Percentiles rank a stretch among this genome's conserved stretches.
phyloP scores from a whole-genome alignment of 2,329 filamentous ascomycete genomes.

The Reticulascus tulasneorum region DNA sequence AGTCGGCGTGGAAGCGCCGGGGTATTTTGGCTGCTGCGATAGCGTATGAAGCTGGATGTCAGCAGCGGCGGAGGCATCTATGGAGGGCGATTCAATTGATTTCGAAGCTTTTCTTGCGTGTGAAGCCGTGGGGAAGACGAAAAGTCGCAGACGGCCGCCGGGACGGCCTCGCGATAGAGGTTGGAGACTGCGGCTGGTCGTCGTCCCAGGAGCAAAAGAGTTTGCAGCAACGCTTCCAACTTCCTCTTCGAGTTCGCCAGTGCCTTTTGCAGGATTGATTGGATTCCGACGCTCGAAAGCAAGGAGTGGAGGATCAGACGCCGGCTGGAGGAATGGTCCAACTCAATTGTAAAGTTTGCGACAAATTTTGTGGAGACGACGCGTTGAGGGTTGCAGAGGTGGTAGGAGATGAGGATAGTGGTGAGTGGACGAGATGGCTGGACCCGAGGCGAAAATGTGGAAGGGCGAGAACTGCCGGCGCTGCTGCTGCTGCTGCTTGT shows the following conservation, averaged over 20 bases:
- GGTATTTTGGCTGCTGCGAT: conserved; percentile 27
- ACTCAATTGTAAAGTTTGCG: conserved; percentile 10
- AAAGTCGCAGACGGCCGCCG: conserved; percentile 37
- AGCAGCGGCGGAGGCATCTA: conserved; percentile 26
- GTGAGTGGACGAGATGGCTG: neutral
- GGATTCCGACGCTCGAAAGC: neutral
- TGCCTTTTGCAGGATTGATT: conserved; percentile 7
- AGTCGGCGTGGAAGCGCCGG: conserved; percentile 18
- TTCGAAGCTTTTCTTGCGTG: conserved; percentile 24
- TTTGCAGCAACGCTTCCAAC: conserved; percentile 9
- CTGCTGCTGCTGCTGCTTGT: conserved; percentile 1
- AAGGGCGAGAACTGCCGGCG: no score
- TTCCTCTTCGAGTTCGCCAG: conserved; percentile 10
- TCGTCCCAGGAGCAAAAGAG: conserved; percentile 5
- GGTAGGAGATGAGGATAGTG: neutral
- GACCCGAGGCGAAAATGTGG: neutral
- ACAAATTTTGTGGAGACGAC: conserved; percentile 8
- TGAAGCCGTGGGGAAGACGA: conserved; percentile 45
- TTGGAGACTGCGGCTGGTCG: conserved; percentile 7
- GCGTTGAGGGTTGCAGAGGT: conserved; percentile 10
- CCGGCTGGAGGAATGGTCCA: conserved; percentile 4
- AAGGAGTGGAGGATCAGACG: neutral
- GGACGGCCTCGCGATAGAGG: conserved; percentile 36
- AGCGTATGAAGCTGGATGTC: conserved; percentile 23
- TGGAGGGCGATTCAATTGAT: conserved; percentile 18